Conservation (phyloP, 352 stramenopile species). For the Globisporangium paroecandrum region DNA sequence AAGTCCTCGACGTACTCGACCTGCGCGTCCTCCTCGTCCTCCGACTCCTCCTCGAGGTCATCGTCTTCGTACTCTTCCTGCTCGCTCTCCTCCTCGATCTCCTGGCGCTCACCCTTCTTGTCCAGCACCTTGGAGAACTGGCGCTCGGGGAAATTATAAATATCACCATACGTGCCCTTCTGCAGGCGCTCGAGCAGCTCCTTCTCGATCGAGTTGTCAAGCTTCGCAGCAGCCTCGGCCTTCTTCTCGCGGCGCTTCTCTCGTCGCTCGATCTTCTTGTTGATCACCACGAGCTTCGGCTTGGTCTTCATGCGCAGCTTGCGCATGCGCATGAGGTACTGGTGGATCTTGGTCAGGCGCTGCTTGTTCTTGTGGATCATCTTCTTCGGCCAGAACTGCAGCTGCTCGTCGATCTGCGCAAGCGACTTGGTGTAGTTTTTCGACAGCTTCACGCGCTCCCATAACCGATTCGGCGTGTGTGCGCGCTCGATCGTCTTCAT, state of each 20-base stretch:
- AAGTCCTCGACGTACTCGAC: slow-evolving; percentile 87
- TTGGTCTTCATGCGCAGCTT: slow-evolving; percentile 96
- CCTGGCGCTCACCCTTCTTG: slow-evolving; percentile 80
- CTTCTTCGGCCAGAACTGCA: slow-evolving; percentile 98
- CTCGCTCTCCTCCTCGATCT: slow-evolving; percentile 91
- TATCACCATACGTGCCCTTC: slow-evolving; percentile 98
- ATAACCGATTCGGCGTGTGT: slow-evolving; percentile 98
- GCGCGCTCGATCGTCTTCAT: slow-evolving; percentile 99
- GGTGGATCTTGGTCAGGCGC: slow-evolving; percentile 98
- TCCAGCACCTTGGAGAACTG: slow-evolving; percentile 88
- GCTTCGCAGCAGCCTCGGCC: slow-evolving; percentile 92
- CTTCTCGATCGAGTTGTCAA: slow-evolving; percentile 96
- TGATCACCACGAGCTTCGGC: slow-evolving; percentile 93
- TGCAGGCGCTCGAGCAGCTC: slow-evolving; percentile 97
- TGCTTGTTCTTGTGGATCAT: slow-evolving; percentile 98
- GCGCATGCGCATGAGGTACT: slow-evolving; percentile 98
- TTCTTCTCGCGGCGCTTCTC: slow-evolving; percentile 97
- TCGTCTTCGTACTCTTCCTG: slow-evolving; percentile 69
- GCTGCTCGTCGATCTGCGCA: slow-evolving; percentile 92
- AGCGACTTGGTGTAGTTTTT: slow-evolving; percentile 97
- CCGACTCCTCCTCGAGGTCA: slow-evolving; percentile 59
- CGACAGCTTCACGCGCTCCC: slow-evolving; percentile 97
- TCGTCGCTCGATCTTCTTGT: slow-evolving; percentile 95
- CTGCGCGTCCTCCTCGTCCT: slow-evolving; percentile 64
- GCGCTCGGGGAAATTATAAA: slow-evolving; percentile 99